Evolutionary conservation across 2,329 filamentous ascomycete species (phyloP), one percentile per base, ranked within the genome.

Genomic region (Aspergillus sp.): DNA sequence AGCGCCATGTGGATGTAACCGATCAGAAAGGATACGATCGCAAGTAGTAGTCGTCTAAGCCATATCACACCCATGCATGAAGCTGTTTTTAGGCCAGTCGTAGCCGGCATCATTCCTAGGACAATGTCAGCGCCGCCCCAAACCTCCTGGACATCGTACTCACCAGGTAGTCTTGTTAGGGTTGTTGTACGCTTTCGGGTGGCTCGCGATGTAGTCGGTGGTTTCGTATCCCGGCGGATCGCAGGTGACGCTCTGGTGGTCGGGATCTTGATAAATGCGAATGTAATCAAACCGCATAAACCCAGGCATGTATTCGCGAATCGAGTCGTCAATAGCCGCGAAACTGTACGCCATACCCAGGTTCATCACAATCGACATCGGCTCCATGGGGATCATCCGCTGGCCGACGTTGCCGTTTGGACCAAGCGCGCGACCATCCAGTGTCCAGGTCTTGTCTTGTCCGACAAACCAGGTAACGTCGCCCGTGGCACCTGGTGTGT

Each of bases 351-450:
- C 85, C 81, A 89, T 87, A 61, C 86, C 87, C 61, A 88, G 81
- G 64, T 89, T 89, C 72, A 84, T 77, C 60, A 89, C 76, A 16
- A 89, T 71, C 1, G 83, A 66, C 82, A 89, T 79, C 2, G 87
- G 87, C 64, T 89, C 86, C 58, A 83, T 73, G 0, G 86, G 84
- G 47, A 89, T 81, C 17, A 80, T 70, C 58, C 86, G 76, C 59
- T 86, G 82, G 6, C 84, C 86, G 51, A 89, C 72, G 63, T 89
- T 89, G 52, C 86, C 87, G 56, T 88, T 89, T 1, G 85, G 82
- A 4, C 85, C 81, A 14, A 87, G 72, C 2, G 86, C 76, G 36
- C 80, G 73, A 30, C 72, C 80, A 54, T 83, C 78, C 50, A 88
- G 68, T 35, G 82, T 85, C 82, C 83, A 89, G 2, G 82, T 86